phyloP scores from a whole-genome alignment of 108 stramenopile species.

The Epipyxis sp. region DNA sequence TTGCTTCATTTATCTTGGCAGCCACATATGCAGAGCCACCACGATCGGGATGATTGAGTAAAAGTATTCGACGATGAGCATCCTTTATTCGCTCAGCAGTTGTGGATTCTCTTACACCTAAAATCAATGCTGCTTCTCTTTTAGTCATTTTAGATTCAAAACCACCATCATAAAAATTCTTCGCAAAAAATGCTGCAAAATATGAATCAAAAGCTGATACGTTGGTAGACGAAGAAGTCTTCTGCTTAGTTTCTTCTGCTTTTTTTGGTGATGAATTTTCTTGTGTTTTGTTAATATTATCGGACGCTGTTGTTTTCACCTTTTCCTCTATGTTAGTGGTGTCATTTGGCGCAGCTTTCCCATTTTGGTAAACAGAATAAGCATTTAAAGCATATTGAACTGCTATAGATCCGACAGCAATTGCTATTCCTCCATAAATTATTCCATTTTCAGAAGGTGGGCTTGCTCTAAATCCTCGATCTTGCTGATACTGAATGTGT shows the following conservation, averaged over 20 bases:
- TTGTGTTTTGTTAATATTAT: no score
- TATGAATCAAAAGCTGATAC: not conserved
- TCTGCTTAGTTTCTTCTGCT: not conserved
- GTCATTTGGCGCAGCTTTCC: no score
- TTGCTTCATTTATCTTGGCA: slow-evolving; percentile 97
- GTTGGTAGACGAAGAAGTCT: not conserved
- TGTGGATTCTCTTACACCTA: slow-evolving; percentile 89
- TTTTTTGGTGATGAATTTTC: no score
- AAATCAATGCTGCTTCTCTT: slow-evolving; percentile 92
- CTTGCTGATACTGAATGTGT: no score
- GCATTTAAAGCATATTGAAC: no score
- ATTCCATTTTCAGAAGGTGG: no score
- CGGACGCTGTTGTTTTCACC: no score
- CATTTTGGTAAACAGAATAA: no score
- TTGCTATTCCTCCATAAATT: no score
- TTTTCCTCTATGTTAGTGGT: no score
- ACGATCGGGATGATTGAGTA: slow-evolving; percentile 97
- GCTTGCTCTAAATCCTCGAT: no score
- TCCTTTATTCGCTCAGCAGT: slow-evolving; percentile 83
- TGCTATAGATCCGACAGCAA: no score
- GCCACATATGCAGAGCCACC: slow-evolving; percentile 92
- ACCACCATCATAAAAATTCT: slow-evolving; percentile 93
- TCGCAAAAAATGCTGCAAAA: slow-evolving; percentile 41
- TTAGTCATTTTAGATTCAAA: slow-evolving; percentile 97
- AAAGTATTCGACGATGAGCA: slow-evolving; percentile 86